Base-by-base conservation (phyloP, 306 rosid species). In the Rosa multiflora region DNA sequence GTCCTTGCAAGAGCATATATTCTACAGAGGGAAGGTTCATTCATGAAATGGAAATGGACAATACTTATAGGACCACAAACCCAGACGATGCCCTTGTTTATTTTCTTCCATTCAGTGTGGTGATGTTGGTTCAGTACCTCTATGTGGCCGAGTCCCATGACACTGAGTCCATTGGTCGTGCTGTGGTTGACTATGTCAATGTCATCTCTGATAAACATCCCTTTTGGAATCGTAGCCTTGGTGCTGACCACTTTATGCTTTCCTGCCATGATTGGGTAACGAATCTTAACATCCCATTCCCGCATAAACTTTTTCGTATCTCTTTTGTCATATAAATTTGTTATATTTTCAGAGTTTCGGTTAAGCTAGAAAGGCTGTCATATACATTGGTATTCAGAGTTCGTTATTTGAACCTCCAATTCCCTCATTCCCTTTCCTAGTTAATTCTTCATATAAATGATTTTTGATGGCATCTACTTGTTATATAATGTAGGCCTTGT, bases 211-310 rank as follows among this genome's bases (percentile, higher is more conserved):
- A 72, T 35, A 85, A 76, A 46, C 77, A 82, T 78, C 79, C 85
- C 32, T 82, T 48, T 21, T 85, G 90, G 87, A 82, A 82, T 52
- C 68, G 87, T 52, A 85, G 83, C 80, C 83, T 77, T 0, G 88
- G 90, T 44, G 85, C 88, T 5, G 90, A 85, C 47, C 90, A 87
- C 75, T 81, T 85, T 21, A 80, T 87, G 85, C 78, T 87, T 72
- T 87, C 90, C 23, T 87, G 90, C 66, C 88, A 87, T 48, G 87
- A 85, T 66, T 87, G 88, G 88, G 88, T 82, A 82, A 72, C 72
- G 35, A 49, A 23, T 47, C 73, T 0, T 40, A 10, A 17, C 71
- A 39, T 17, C 37, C 21, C 43, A 10, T 23, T 3, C 17, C 67
- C 67, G 7, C 64, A 58, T 53, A 11, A 18, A 32, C 20, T 10